Base-by-base conservation (phyloP, 1,139 yeast species). In the Suhomyces guaymorum region DNA sequence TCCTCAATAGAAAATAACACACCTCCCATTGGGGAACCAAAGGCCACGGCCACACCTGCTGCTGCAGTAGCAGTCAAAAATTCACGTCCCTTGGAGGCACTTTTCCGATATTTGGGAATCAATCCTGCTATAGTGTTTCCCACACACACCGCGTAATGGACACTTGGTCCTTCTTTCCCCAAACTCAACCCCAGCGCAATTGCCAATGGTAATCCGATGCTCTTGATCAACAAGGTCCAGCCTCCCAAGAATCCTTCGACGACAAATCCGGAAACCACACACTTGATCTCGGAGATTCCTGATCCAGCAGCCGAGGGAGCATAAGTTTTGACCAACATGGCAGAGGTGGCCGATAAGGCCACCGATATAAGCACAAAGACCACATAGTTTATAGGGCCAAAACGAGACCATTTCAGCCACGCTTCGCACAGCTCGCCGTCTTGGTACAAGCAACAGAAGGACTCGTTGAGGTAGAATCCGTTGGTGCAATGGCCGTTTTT, bases 291-390 rank as follows among this genome's bases (percentile, higher is more conserved):
- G 4, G 97, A 84, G 31, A 94, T 94, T 0, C 98, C 98, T 3
- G 96, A 86, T 0, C 98, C 98, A 1, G 98, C 95, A 1, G 98
- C 98, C 38, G 82, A 73, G 0, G 96, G 96, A 1, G 96, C 92
- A 51, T 78, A 81, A 14, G 61, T 58, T 47, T 78, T 71, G 29
- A 94, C 96, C 28, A 88, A 56, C 10, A 70, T 57, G 0, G 94
- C 88, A 2, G 96, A 80, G 7, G 73, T 48, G 8, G 70, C 61
- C 1, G 94, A 84, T 52, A 90, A 80, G 0, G 65, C 14, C 1
- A 82, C 58, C 4, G 95, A 84, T 2, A 83, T 61, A 0, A 63
- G 9, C 2, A 88, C 70, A 54, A 80, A 90, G 1, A 77, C 52
- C 2, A 78, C 1, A 52, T 86, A 90, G 37, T 80, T 78, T 9